Conservation (phyloP, 208 protist species). For the Leishmania gerbilli region DNA sequence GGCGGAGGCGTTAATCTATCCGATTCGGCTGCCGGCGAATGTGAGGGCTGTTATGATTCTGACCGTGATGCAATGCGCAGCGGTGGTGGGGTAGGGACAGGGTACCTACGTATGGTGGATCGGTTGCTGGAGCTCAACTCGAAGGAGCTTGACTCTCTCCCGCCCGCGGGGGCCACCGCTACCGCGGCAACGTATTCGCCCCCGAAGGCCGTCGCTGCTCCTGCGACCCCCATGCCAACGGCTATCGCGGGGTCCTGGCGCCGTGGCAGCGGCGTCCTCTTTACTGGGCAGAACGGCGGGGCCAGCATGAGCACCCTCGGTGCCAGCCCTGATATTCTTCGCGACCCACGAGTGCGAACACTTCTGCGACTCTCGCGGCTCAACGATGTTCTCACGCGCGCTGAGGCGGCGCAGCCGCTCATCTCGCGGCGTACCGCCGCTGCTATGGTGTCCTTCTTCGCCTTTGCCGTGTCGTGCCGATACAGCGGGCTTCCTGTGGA, state of each 20-base stretch:
- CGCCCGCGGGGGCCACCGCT: constrained; percentile 4
- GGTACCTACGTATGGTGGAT: constrained; percentile 38
- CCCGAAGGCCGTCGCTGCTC: background rate
- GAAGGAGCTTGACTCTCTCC: constrained; percentile 30
- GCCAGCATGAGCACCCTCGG: background rate
- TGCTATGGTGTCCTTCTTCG: constrained; percentile 65
- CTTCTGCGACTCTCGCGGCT: constrained; percentile 70
- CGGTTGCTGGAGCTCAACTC: constrained; percentile 33
- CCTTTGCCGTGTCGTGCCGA: constrained; percentile 64
- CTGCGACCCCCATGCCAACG: background rate
- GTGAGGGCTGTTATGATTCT: background rate
- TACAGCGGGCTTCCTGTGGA: constrained; percentile 34
- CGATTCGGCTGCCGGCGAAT: background rate
- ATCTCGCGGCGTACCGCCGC: constrained; percentile 50
- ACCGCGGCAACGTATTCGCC: background rate
- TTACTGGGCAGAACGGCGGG: background rate
- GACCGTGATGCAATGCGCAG: background rate
- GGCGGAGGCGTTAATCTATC: background rate
- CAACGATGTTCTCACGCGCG: constrained; percentile 36
- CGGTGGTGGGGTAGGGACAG: constrained; percentile 12
- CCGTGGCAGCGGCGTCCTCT: background rate
- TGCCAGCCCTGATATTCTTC: constrained; percentile 24
- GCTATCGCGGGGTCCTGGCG: background rate
- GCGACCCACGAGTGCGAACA: constrained; percentile 56
- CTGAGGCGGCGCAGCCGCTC: constrained; percentile 9